Conservation (phyloP, 208 protist genomes). For the Leishmania turanica region DNA sequence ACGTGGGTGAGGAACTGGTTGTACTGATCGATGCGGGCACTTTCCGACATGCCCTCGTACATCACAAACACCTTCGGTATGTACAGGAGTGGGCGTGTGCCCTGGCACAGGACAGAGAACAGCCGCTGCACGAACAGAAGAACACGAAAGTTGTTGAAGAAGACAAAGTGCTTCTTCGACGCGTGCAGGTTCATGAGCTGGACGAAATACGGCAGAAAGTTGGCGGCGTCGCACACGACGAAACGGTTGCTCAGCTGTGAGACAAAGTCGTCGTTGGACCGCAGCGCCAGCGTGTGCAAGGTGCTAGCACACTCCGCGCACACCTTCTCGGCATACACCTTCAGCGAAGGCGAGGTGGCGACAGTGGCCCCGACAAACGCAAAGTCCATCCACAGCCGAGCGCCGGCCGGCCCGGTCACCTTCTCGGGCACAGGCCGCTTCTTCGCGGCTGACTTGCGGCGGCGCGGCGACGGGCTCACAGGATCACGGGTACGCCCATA, state of each 20-base stretch:
- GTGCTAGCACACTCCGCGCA: conserved; percentile 25
- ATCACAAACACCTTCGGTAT: conserved; percentile 77
- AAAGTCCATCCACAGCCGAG: conserved; percentile 53
- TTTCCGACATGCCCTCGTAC: conserved; percentile 88
- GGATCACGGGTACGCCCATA: conserved; percentile 9
- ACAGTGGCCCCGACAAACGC: conserved; percentile 89
- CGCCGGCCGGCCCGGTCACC: not conserved
- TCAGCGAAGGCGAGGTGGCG: conserved; percentile 53
- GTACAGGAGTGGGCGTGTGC: conserved; percentile 59
- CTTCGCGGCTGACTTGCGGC: not conserved
- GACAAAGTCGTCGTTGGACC: conserved; percentile 57
- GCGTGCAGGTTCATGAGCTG: conserved; percentile 90
- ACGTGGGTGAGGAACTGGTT: conserved; percentile 81
- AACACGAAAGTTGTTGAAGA: conserved; percentile 84
- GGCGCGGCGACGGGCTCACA: not conserved
- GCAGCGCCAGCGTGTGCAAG: conserved; percentile 48
- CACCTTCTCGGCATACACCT: conserved; percentile 38
- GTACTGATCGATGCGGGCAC: conserved; percentile 77
- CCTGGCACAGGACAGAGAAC: conserved; percentile 48
- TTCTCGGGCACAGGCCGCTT: not conserved
- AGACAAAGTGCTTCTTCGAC: conserved; percentile 93
- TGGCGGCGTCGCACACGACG: conserved; percentile 63
- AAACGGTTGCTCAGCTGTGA: conserved; percentile 80
- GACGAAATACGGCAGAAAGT: conserved; percentile 73
- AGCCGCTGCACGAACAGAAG: conserved; percentile 76